Evolutionary conservation across 768 basidiomycete species (phyloP).

Genomic region (Tremella mesenterica): DNA sequence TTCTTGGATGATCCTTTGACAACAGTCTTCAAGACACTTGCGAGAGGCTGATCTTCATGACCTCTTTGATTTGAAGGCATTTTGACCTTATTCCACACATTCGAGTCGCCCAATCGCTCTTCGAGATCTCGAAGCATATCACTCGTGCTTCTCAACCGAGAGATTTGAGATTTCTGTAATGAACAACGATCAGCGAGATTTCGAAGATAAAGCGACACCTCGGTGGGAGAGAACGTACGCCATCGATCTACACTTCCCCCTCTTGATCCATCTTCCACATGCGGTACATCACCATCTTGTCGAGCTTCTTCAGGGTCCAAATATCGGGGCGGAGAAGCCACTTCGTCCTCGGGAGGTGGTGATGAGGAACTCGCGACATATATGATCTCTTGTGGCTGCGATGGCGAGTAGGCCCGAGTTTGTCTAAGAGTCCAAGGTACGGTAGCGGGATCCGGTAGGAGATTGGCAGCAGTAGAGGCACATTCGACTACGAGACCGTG

Average conservation of each 20-base stretch:
- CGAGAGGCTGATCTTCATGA: too few relatives aligned
- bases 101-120: too few relatives aligned
- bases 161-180: not conserved
- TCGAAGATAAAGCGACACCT: slow-evolving; percentile 14
- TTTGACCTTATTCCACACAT: too few relatives aligned
- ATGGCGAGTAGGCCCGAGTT: slow-evolving; percentile 5
- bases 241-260: slow-evolving; percentile 7
- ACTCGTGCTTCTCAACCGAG: not conserved
- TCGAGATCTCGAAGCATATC: too few relatives aligned
- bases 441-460: not conserved
- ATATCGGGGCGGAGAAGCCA: not conserved
- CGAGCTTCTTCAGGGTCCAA: not conserved
- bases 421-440: not conserved
- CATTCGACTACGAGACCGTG: slow-evolving; percentile 13
- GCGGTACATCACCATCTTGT: not conserved
- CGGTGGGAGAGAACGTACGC: slow-evolving; percentile 22
- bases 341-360: too few relatives aligned
- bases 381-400: slow-evolving; percentile 3
- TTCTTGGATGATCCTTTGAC: too few relatives aligned
- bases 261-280: not conserved
- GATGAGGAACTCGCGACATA: too few relatives aligned
- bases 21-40: too few relatives aligned
- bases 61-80: too few relatives aligned
- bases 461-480: not conserved
- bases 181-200: slow-evolving; percentile 13